Conservation (phyloP, 1,139 yeast species). For the Kodamaea sp. region DNA sequence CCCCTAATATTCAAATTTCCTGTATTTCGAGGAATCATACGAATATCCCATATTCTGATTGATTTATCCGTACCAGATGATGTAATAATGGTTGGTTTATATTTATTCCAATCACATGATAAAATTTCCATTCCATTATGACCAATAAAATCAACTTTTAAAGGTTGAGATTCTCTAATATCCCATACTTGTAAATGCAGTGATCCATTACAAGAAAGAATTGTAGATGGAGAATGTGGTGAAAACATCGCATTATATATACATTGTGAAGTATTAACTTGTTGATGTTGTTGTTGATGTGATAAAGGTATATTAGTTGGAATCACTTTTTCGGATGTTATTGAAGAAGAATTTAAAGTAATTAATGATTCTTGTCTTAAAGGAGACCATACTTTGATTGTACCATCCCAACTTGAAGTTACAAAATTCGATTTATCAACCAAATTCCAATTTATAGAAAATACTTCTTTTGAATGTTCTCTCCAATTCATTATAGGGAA, state of each 20-base stretch:
- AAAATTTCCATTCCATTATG: constrained; percentile 82
- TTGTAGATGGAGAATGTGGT: constrained; percentile 73
- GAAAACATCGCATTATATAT: constrained; percentile 79
- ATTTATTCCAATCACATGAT: constrained; percentile 87
- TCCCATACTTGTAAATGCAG: constrained; percentile 84
- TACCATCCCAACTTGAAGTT: constrained; percentile 90
- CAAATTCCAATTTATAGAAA: constrained; percentile 81
- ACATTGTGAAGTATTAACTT: constrained; percentile 44
- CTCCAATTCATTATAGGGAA: constrained; percentile 75
- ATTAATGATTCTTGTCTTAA: constrained; percentile 53
- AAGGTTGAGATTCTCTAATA: constrained; percentile 60
- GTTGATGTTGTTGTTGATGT: constrained; percentile 30
- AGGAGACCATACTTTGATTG: constrained; percentile 72
- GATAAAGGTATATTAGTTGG: constrained; percentile 33
- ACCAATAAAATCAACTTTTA: constrained; percentile 60
- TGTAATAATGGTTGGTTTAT: constrained; percentile 72
- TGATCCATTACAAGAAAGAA: constrained; percentile 77
- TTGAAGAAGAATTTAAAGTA: constrained; percentile 40
- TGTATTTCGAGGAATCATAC: constrained; percentile 52
- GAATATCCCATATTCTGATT: constrained; percentile 80
- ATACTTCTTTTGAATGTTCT: constrained; percentile 86
- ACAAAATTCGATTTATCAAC: constrained; percentile 71
- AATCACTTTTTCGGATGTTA: constrained; percentile 24
- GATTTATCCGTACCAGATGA: constrained; percentile 88
- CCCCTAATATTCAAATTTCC: constrained; percentile 41